Conservation (phyloP, 306 rosid species). For the Ochetophila trinervis region DNA sequence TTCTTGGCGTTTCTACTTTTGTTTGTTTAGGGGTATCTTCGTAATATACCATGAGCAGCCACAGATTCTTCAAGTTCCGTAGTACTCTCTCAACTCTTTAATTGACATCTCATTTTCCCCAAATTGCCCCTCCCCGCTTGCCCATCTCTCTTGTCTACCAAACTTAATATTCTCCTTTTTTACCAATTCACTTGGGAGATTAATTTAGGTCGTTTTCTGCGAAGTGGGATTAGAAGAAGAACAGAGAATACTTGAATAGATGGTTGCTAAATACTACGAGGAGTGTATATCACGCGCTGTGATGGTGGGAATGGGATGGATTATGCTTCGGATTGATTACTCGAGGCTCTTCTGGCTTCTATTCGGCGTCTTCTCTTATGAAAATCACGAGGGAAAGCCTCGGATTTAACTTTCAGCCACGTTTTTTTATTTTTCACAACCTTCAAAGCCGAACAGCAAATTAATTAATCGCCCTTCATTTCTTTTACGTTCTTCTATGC, state of each 20-base stretch:
- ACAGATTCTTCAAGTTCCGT: constrained; percentile 70
- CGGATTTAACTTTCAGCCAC: constrained; percentile 37
- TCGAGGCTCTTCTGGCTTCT: constrained; percentile 62
- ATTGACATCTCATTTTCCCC: constrained; percentile 22
- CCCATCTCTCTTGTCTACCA: constrained; percentile 19
- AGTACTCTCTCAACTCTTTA: too few species aligned
- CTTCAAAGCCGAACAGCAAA: too few species aligned
- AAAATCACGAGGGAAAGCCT: constrained; percentile 64
- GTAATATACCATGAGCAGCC: constrained; percentile 22
- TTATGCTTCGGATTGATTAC: constrained; percentile 57
- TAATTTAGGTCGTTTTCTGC: background rate
- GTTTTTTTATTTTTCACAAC: background rate
- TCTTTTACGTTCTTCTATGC: background rate
- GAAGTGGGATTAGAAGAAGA: constrained; percentile 14
- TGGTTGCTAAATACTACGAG: constrained; percentile 48
- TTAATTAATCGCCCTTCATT: too few species aligned
- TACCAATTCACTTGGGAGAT: background rate
- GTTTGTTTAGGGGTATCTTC: too few species aligned
- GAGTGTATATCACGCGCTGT: constrained; percentile 29
- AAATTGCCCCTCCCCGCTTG: constrained; percentile 26
- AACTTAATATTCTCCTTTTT: background rate
- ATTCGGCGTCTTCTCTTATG: constrained; percentile 56
- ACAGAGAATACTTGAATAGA: too few species aligned
- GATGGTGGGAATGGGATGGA: constrained; percentile 44
- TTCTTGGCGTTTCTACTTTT: too few species aligned